Evolutionary conservation across 2,329 filamentous ascomycete species (phyloP).

Genomic region (Anthostomella pinea): DNA sequence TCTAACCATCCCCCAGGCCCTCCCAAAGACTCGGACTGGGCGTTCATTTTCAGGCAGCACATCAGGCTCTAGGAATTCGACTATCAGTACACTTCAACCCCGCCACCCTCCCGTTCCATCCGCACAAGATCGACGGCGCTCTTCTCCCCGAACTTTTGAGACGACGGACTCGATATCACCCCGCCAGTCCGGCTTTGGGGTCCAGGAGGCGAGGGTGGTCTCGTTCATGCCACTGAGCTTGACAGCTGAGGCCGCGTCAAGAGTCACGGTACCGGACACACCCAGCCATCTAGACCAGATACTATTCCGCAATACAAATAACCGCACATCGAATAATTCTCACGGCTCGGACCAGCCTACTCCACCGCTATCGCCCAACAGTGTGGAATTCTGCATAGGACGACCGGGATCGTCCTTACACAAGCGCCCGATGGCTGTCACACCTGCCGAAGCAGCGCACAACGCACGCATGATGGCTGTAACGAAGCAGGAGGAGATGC

Average conservation of each 20-base stretch:
- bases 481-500: slow-evolving; percentile 56
- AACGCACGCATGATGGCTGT: slow-evolving; percentile 54
- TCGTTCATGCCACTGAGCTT: slow-evolving; percentile 34
- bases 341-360: slow-evolving; percentile 42
- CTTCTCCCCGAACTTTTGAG: too few relatives aligned
- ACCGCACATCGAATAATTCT: slow-evolving; percentile 21
- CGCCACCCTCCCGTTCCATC: too few relatives aligned
- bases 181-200: slow-evolving; percentile 27
- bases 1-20: slow-evolving; percentile 38
- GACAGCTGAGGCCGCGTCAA: slow-evolving; percentile 24
- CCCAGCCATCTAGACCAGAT: slow-evolving; percentile 14
- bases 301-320: slow-evolving; percentile 12
- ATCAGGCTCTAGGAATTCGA: slow-evolving; percentile 23
- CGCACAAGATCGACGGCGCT: too few relatives aligned
- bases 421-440: slow-evolving; percentile 24
- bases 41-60: slow-evolving; percentile 23
- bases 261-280: slow-evolving; percentile 15
- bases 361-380: slow-evolving; percentile 51
- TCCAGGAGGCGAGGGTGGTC: slow-evolving; percentile 41
- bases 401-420: slow-evolving; percentile 34
- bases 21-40: slow-evolving; percentile 17
- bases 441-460: slow-evolving; percentile 24
- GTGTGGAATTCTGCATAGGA: slow-evolving; percentile 47
- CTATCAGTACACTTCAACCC: slow-evolving; percentile 22
- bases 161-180: slow-evolving; percentile 30